Percentiles rank a stretch among this genome's conserved stretches.
Evolutionary conservation across 2,329 filamentous ascomycete species (phyloP).

Genomic region (Dothideomycetidae sp.): DNA sequence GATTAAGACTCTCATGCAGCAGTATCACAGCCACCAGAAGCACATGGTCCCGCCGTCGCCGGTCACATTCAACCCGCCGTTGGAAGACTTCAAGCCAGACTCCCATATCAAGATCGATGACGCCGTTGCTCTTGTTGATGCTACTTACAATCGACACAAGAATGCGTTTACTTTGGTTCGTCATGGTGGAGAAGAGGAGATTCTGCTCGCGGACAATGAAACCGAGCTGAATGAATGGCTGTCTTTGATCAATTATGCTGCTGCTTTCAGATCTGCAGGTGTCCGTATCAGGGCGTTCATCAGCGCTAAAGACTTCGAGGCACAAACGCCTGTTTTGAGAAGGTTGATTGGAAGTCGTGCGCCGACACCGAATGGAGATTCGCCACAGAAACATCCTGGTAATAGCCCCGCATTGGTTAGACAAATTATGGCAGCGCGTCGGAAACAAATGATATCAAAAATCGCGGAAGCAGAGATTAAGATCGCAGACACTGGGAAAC

Average conservation of each 20-base stretch:
- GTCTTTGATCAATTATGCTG: constrained; percentile 88
- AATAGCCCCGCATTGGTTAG: constrained; percentile 56
- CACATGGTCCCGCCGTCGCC: constrained; percentile 61
- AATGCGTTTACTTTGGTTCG: constrained; percentile 85
- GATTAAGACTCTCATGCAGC: constrained; percentile 81
- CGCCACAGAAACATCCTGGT: constrained; percentile 12
- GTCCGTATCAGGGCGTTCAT: constrained; percentile 81
- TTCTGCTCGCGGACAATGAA: constrained; percentile 80
- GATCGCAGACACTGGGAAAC: constrained; percentile 55
- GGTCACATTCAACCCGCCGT: constrained; percentile 76
- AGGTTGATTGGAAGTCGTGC: constrained; percentile 48
- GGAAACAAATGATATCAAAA: constrained; percentile 68
- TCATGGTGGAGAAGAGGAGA: constrained; percentile 75
- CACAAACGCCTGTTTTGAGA: constrained; percentile 58
- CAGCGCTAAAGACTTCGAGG: constrained; percentile 58
- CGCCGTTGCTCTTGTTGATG: constrained; percentile 75
- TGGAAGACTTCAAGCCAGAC: constrained; percentile 88
- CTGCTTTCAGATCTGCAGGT: constrained; percentile 81
- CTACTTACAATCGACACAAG: constrained; percentile 86
- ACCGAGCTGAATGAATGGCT: constrained; percentile 94
- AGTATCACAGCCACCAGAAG: constrained; percentile 71
- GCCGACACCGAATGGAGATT: not conserved
- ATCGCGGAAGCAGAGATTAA: constrained; percentile 74
- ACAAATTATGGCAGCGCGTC: constrained; percentile 70
- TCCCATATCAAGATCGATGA: constrained; percentile 85